Percentiles rank a stretch among this genome's conserved stretches.
phyloP scores from a whole-genome alignment of 495 filamentous ascomycete genomes.

The Opeltia flavorubescens region DNA sequence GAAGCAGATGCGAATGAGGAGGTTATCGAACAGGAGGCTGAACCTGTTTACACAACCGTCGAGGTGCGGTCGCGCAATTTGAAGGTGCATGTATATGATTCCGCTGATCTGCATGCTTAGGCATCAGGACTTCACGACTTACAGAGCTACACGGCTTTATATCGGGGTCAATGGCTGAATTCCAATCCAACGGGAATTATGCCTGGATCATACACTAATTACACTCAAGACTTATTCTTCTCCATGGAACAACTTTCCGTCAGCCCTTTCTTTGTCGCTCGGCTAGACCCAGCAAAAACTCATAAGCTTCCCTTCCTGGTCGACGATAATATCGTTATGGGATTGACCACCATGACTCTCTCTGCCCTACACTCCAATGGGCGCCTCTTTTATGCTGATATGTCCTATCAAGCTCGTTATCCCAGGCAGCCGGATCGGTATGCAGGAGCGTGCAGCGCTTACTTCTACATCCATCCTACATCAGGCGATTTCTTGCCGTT shows the following conservation, averaged over 20 bases:
- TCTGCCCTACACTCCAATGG: constrained; percentile 13
- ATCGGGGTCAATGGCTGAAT: constrained; percentile 21
- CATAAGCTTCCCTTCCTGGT: constrained; percentile 18
- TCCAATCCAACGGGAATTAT: constrained; percentile 16
- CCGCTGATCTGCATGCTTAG: constrained; percentile 2
- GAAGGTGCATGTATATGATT: constrained; percentile 3
- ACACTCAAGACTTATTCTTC: constrained; percentile 25
- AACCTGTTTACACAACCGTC: constrained; percentile 5
- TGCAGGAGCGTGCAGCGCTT: constrained; percentile 21
- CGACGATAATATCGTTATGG: constrained; percentile 12
- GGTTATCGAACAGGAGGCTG: constrained; percentile 6
- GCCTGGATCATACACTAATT: constrained; percentile 22
- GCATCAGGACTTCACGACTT: constrained; percentile 16
- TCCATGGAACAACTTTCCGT: constrained; percentile 25
- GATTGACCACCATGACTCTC: constrained; percentile 15
- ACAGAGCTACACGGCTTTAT: constrained; percentile 19
- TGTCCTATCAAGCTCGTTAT: constrained; percentile 18
- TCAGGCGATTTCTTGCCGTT: constrained; percentile 24
- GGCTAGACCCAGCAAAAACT: constrained; percentile 19
- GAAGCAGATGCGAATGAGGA: constrained; percentile 3
- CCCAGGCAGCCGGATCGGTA: constrained; percentile 12
- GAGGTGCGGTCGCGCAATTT: constrained; percentile 2
- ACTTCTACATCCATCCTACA: constrained; percentile 21
- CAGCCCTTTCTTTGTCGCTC: constrained; percentile 19
- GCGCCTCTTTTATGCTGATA: constrained; percentile 22